Percentiles rank a stretch among this genome's conserved stretches.
Conservation (phyloP, 352 stramenopile species). For the Pythium periplocum region DNA sequence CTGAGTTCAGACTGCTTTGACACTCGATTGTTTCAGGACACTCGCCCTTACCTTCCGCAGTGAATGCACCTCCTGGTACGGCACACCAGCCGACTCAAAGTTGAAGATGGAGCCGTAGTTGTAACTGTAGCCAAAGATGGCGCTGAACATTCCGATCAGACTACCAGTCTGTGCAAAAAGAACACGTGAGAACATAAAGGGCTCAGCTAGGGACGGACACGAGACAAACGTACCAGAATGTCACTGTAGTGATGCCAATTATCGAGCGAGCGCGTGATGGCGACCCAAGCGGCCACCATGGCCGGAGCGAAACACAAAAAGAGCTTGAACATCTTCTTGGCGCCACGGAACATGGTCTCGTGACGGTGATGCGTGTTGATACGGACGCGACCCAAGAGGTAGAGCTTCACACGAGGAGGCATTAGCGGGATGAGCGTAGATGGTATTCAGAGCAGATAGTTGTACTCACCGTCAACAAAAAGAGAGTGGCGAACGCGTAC, state of each 20-base stretch:
- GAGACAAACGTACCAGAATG: slow-evolving; percentile 41
- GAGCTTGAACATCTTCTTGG: slow-evolving; percentile 55
- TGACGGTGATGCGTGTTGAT: slow-evolving; percentile 48
- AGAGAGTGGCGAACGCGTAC: slow-evolving; percentile 66
- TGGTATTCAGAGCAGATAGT: no score
- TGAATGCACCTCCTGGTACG: slow-evolving; percentile 44
- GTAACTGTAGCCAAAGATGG: slow-evolving; percentile 48
- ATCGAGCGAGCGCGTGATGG: slow-evolving; percentile 69
- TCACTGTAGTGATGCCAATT: slow-evolving; percentile 86
- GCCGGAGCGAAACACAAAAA: slow-evolving; percentile 62
- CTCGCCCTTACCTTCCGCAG: slow-evolving; percentile 31
- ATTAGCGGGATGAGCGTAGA: no score
- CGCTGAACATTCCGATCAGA: slow-evolving; percentile 40
- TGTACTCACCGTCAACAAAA: slow-evolving; percentile 51
- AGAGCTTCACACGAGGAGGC: slow-evolving; percentile 31
- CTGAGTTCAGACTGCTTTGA: slow-evolving; percentile 17
- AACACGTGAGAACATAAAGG: not conserved
- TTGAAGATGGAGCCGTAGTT: slow-evolving; percentile 72
- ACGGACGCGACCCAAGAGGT: slow-evolving; percentile 59
- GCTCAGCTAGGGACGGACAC: not conserved
- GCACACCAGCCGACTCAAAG: slow-evolving; percentile 48
- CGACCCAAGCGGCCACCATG: slow-evolving; percentile 61
- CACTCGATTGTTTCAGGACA: slow-evolving; percentile 2
- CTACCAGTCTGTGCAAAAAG: slow-evolving; percentile 22
- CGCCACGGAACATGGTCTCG: slow-evolving; percentile 39